Evolutionary conservation across 2,329 filamentous ascomycete genomes (phyloP), one percentile per base, ranked within the genome.

Genomic region (Pseudonectria buxi): DNA sequence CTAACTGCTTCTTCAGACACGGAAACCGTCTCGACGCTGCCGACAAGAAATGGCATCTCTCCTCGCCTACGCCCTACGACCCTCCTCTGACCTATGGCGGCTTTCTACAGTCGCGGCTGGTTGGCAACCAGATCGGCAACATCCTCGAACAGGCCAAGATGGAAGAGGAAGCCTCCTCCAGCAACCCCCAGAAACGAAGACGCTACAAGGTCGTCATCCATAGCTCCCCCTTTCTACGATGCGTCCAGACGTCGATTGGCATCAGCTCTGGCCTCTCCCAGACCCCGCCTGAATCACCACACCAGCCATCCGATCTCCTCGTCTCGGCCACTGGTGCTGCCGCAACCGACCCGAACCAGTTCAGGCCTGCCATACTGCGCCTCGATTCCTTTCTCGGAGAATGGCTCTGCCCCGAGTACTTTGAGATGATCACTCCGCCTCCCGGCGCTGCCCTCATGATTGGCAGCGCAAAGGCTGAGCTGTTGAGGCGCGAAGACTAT

Each of bases 361-460:
- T 75, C 40, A 68, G 70, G 38, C 83, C 77, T 44, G 67, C 76
- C 3, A 70, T 80, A 9, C 64, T 98, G 31, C 83, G 92, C 1
- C 73, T 98, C 6, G 92, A 98, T 61, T 83, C 89, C 0, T 95
- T 94, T 55, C 71, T 98, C 0, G 90, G 92, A 32, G 92, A 98
- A 68, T 98, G 92, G 92, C 71, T 96, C 22, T 86, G 84, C 2
- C 86, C 88, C 1, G 83, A 89, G 54, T 98, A 98, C 59, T 98
- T 90, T 53, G 88, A 95, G 44, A 74, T 84, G 34, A 95, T 95
- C 45, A 90, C 85, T 0, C 86, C 88, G 3, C 92, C 92, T 10
- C 92, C 92, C 0, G 78, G 79, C 28, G 90, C 87, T 3, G 76
- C 82, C 4, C 75, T 92, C 63, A 94, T 98, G 86, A 71, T 96